Conservation (phyloP, 495 filamentous ascomycete genomes). For the Cudoniella acicularis region DNA sequence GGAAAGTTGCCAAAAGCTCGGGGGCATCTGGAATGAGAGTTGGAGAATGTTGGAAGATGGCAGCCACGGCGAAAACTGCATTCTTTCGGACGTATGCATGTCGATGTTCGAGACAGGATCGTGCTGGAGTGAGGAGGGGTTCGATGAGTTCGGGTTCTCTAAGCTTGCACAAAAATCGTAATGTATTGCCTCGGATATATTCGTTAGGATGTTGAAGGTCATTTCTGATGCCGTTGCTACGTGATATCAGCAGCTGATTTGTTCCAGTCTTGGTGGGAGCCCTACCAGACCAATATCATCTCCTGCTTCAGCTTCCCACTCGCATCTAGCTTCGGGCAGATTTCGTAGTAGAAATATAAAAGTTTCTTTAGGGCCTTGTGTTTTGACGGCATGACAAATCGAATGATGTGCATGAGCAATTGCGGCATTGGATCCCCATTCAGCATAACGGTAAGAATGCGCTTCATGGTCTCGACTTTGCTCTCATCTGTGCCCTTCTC, state of each 20-base stretch:
- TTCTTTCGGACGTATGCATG: conserved; percentile 99
- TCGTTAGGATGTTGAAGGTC: conserved; percentile 98
- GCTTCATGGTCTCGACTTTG: conserved; percentile 98
- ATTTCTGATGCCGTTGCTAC: conserved; percentile 94
- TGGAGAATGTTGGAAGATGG: conserved; percentile 89
- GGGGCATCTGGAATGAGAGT: conserved; percentile 92
- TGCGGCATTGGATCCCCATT: conserved; percentile 95
- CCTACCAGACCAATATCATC: conserved; percentile 98
- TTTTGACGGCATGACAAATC: conserved; percentile 98
- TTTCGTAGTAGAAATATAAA: conserved; percentile 98
- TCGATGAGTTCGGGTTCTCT: conserved; percentile 95
- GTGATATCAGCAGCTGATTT: neutral
- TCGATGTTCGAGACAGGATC: conserved; percentile 88
- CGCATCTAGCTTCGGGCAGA: conserved; percentile 91
- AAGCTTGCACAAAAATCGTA: conserved; percentile 95
- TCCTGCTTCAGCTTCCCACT: conserved; percentile 96
- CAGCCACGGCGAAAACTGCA: conserved; percentile 89
- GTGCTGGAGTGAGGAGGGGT: conserved; percentile 85
- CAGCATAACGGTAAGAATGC: conserved; percentile 93
- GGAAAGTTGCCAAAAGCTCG: conserved; percentile 85
- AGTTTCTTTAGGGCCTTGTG: conserved; percentile 97
- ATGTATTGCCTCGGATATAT: conserved; percentile 93
- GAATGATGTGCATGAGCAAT: conserved; percentile 98
- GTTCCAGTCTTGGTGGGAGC: neutral
- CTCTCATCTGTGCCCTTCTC: conserved; percentile 97